Percentiles rank a stretch among this genome's conserved stretches.
Conservation (phyloP, 495 filamentous ascomycete genomes). For the Aspergillus bridgeri region DNA sequence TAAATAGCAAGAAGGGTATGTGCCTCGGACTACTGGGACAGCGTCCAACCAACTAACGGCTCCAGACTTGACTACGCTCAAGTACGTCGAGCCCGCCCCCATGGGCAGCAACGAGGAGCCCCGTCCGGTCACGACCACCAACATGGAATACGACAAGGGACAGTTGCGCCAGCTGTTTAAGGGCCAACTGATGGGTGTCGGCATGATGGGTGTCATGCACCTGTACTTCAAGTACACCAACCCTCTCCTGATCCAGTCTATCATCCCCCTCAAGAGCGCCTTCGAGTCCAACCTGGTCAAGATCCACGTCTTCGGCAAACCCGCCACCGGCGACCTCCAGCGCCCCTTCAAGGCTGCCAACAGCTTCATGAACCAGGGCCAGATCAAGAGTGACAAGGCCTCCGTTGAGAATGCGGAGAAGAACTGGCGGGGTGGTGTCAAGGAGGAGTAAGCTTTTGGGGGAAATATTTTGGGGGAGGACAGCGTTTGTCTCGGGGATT, state of each 20-base stretch:
- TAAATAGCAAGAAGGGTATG: slow-evolving; percentile 93
- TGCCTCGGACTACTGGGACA: neutral
- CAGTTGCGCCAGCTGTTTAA: slow-evolving; percentile 82
- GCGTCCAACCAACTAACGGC: slow-evolving; percentile 1
- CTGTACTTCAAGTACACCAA: slow-evolving; percentile 99
- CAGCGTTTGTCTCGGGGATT: neutral
- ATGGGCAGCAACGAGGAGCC: slow-evolving; percentile 91
- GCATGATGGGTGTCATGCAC: slow-evolving; percentile 99
- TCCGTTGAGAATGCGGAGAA: slow-evolving; percentile 84
- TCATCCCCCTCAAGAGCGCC: slow-evolving; percentile 94
- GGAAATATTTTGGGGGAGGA: neutral
- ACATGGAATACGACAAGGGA: slow-evolving; percentile 84
- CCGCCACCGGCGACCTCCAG: slow-evolving; percentile 89
- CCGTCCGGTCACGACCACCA: slow-evolving; percentile 92
- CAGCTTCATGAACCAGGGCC: slow-evolving; percentile 74
- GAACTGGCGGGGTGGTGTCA: slow-evolving; percentile 78
- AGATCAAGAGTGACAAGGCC: slow-evolving; percentile 94
- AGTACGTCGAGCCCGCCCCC: slow-evolving; percentile 92
- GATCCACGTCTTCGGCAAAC: slow-evolving; percentile 87
- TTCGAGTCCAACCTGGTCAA: slow-evolving; percentile 93
- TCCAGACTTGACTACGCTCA: slow-evolving; percentile 91
- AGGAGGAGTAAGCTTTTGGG: slow-evolving; percentile 71
- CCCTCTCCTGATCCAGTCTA: slow-evolving; percentile 95
- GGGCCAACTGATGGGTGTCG: slow-evolving; percentile 88
- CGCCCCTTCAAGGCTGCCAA: slow-evolving; percentile 86